Base-by-base conservation (phyloP, 371 early-diverging fungal species). In the Mortierella sp. region DNA sequence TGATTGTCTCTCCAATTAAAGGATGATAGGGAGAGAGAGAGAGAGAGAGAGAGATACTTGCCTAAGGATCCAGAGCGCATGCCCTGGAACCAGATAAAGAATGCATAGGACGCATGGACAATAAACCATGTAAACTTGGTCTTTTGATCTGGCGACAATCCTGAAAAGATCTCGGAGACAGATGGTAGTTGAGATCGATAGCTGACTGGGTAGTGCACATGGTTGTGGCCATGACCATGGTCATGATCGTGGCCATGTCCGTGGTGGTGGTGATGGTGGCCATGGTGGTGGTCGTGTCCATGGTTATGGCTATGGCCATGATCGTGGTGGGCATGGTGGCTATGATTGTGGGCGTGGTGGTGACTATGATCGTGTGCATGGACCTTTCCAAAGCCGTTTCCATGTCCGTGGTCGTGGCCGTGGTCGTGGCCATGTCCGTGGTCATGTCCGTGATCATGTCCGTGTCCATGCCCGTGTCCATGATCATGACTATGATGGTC, bases 101-200 rank as follows among this genome's bases (percentile, higher is more conserved):
- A 57, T 2, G 89, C 87, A 37, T 87, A 77, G 6, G 70, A 23
- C 7, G 73, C 50, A 51, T 90, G 89, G 14, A 85, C 58, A 7
- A 85, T 12, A 30, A 87, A 85, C 86, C 89, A 89, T 0, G 88
- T 87, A 63, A 90, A 89, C 56, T 88, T 72, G 1, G 91, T 87
- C 68, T 89, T 89, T 74, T 90, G 89, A 50, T 68, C 77, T 12
- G 89, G 86, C 61, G 80, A 64, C 15, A 90, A 71, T 1, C 67
- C 69, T 0, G 84, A 75, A 66, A 89, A 87, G 2, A 88, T 83
- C n/a, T 81, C 69, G 9, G 72, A 65, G 66, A 85, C 68, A 55
- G 73, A 72, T 57, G 85, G 75, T 21, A 81, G 44, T 25, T 83
- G 82, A 7, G 71, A 72, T 11, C 81, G 72, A 26, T 75, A 70